Base-by-base conservation (phyloP, 2,329 filamentous ascomycete species). In the Nemania sp. region DNA sequence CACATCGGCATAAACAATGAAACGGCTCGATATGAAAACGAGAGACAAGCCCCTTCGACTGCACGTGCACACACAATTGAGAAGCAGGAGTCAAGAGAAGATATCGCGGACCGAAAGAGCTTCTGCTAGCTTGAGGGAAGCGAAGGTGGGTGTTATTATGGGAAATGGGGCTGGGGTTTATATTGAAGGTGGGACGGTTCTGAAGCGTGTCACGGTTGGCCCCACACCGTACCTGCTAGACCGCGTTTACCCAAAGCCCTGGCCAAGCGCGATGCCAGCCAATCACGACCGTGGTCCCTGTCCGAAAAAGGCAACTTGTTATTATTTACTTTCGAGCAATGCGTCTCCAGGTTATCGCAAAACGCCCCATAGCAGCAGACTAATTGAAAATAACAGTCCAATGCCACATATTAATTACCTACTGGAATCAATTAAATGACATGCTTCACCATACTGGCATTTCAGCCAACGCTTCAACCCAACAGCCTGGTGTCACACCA, bases 231-330 rank as follows among this genome's bases (percentile, higher is more conserved):
- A 62, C 61, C 15, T 24, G 17, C 58, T 52, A 41, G 54, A 66
- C 55, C 61, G 61, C 61, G 64, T 66, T 53, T 59, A 53, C 48
- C 48, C 52, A 47, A 46, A 17, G 12, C 47, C 40, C 36, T 37
- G 39, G 51, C 47, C 33, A 50, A 57, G 39, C 60, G 49, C 33
- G 49, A 58, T 50, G 2, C 46, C 52, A 49, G 34, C 66, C 65
- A 68, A 68, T 68, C 59, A 68, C 31, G 54, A 17, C 45, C 19
- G 28, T 23, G 15, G 41, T 52, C 49, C 52, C 59, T 57, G 40
- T 46, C 66, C 63, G 22, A 63, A 68, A 67, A 57, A 22, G 65
- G 65, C 63, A 67, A 66, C 57, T 64, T 67, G 66, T 68, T 67
- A 64, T 61, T 63, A 63, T 65, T 49, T 52, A 53, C 55, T 60